These are phyloP conservation scores for Coemansia erecta DNA, from an alignment of 192 early-diverging fungal species.

Conservation along the genomic window DNA sequence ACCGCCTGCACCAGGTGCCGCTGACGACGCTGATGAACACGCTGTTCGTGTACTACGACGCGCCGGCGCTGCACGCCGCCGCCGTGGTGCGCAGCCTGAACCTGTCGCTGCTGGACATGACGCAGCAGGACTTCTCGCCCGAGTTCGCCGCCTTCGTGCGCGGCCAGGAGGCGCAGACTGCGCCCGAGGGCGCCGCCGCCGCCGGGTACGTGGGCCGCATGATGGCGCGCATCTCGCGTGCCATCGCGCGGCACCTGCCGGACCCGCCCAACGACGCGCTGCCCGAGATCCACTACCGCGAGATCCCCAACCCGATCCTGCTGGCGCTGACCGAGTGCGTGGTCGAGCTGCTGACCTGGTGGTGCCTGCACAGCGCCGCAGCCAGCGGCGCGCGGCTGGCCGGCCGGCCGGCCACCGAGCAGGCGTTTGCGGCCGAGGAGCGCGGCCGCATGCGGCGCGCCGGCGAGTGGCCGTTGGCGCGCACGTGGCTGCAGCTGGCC, in stretches of 20 bases:
- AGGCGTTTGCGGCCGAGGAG: constrained; percentile 44
- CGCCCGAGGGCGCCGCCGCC: constrained; percentile 26
- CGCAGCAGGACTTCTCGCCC: constrained; percentile 51
- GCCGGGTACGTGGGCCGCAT: constrained; percentile 38
- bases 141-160: constrained; percentile 45
- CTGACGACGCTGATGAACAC: constrained; percentile 67
- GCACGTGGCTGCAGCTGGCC: constrained; percentile 37
- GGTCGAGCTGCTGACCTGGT: constrained; percentile 54
- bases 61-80: constrained; percentile 60
- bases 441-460: constrained; percentile 12
- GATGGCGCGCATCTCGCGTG: constrained; percentile 34
- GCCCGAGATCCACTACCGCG: constrained; percentile 51
- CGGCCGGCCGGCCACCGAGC: constrained; percentile 13
- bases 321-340: constrained; percentile 40
- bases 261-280: constrained; percentile 24
- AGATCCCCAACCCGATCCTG: constrained; percentile 50
- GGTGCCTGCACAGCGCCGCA: constrained; percentile 40
- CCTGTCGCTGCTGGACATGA: constrained; percentile 59
- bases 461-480: constrained; percentile 30
- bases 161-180: constrained; percentile 17
- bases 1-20: constrained; percentile 62
- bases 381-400: constrained; percentile 20
- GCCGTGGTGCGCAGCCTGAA: constrained; percentile 55
- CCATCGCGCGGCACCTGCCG: constrained; percentile 31
- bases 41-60: constrained; percentile 65